These are phyloP conservation scores for Pythium myriotylum DNA, from an alignment of 352 stramenopile genomes.

Conservation along the genomic window DNA sequence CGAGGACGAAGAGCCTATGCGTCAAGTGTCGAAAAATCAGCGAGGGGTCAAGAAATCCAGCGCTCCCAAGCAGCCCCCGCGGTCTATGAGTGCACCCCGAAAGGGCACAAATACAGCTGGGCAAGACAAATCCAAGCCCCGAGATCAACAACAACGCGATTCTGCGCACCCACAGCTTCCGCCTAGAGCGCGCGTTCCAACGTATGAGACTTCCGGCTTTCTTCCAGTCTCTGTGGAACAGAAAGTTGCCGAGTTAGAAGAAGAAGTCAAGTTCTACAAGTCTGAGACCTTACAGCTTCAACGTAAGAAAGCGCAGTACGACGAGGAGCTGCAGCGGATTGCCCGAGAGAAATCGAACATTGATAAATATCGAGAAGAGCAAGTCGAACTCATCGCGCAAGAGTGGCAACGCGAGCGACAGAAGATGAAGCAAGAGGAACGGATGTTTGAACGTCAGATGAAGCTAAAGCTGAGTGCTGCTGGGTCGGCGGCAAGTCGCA, in stretches of 20 bases:
- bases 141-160: background rate
- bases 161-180: background rate
- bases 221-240: slow-evolving; percentile 79
- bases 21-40: background rate
- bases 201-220: background rate
- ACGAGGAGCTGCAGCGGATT: slow-evolving; percentile 66
- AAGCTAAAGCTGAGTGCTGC: slow-evolving; percentile 68
- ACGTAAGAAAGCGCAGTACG: slow-evolving; percentile 66
- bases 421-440: slow-evolving; percentile 79
- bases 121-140: background rate
- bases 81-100: background rate
- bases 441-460: slow-evolving; percentile 68
- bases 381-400: slow-evolving; percentile 57
- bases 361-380: slow-evolving; percentile 49
- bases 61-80: background rate
- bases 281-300: slow-evolving; percentile 78
- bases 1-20: background rate
- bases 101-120: background rate
- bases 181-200: slow-evolving; percentile 4
- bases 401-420: slow-evolving; percentile 67
- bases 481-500: slow-evolving; percentile 54
- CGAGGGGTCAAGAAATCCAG: background rate
- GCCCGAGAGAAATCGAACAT: slow-evolving; percentile 54
- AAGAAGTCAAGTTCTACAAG: slow-evolving; percentile 89
- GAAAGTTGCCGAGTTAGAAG: slow-evolving; percentile 77